phyloP scores from a whole-genome alignment of 768 basidiomycete genomes.

The Pilatotrama ljubarskyi region DNA sequence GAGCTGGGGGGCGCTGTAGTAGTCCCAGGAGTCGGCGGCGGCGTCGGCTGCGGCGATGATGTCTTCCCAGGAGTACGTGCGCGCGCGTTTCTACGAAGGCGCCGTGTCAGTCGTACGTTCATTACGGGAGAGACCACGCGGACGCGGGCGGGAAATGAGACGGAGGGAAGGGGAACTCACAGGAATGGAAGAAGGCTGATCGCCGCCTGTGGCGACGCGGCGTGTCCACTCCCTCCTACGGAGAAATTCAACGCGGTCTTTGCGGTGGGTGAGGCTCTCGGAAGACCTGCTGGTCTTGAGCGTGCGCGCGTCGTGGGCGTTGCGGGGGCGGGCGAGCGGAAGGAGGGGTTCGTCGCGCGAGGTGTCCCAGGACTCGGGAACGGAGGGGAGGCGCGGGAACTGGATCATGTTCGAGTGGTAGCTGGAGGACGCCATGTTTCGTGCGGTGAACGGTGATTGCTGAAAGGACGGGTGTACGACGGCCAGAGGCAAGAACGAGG shows the following conservation, averaged over 20 bases:
- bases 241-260: constrained; percentile 53
- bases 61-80: constrained; percentile 24
- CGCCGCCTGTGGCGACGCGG: constrained; percentile 31
- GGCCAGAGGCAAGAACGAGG: neutral
- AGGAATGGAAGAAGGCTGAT: constrained; percentile 5
- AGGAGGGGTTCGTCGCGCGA: neutral
- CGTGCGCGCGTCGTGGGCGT: neutral
- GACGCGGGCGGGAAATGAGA: neutral
- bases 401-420: constrained; percentile 15
- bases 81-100: constrained; percentile 14
- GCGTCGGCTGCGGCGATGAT: constrained; percentile 25
- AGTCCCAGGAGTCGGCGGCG: constrained; percentile 17
- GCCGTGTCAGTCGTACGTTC: neutral
- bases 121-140: neutral
- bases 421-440: constrained; percentile 6
- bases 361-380: neutral
- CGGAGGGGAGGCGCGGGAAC: constrained; percentile 17
- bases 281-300: constrained; percentile 40
- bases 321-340: neutral
- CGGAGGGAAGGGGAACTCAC: neutral
- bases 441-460: neutral
- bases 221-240: constrained; percentile 47
- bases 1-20: neutral
- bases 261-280: constrained; percentile 48
- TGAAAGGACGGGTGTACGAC: neutral